Evolutionary conservation across 441 rosid species (phyloP).

Genomic region (Corymbia citriodora): DNA sequence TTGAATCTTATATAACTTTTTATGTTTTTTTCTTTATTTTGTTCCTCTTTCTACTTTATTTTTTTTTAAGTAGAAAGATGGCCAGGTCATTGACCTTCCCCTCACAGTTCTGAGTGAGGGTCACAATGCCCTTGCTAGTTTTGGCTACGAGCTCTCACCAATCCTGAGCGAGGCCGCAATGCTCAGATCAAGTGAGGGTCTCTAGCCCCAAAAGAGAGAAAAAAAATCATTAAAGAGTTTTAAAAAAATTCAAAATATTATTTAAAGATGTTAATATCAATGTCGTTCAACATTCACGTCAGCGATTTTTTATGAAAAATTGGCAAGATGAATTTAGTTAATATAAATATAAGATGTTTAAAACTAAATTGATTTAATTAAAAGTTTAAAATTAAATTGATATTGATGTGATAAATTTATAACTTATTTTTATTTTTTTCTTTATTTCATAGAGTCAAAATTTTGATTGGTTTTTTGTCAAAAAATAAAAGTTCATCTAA

Average conservation of each 20-base stretch:
- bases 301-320: too few relatives aligned
- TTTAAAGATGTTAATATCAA: rapidly evolving
- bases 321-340: rapidly evolving
- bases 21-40: rapidly evolving
- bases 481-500: neutral
- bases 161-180: neutral
- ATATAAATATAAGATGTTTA: rapidly evolving
- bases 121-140: too few relatives aligned
- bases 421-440: too few relatives aligned
- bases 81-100: neutral
- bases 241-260: too few relatives aligned
- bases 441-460: too few relatives aligned
- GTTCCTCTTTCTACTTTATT: too few relatives aligned
- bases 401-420: rapidly evolving
- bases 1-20: too few relatives aligned
- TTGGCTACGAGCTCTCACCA: neutral
- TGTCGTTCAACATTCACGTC: rapidly evolving
- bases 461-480: neutral
- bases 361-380: too few relatives aligned
- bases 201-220: rapidly evolving
- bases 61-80: rapidly evolving
- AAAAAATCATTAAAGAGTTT: neutral
- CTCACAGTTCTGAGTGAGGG: too few relatives aligned
- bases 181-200: neutral
- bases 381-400: rapidly evolving